phyloP scores from a whole-genome alignment of 768 basidiomycete species.

The Mycena latifolia region DNA sequence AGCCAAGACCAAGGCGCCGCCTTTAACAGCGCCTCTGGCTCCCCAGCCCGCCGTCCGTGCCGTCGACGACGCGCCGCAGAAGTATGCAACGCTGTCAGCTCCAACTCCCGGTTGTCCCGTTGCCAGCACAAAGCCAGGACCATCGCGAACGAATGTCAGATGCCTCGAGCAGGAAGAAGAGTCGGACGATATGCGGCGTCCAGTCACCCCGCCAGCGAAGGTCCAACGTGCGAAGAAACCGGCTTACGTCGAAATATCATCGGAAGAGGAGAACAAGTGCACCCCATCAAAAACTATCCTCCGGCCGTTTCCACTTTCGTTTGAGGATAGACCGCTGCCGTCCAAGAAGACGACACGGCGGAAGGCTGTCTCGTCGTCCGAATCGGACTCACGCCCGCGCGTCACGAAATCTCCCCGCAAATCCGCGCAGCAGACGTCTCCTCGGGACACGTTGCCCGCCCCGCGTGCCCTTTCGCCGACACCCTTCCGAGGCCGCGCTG shows the following conservation, averaged over 20 bases:
- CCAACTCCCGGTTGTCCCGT: conserved; percentile 16
- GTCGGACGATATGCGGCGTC: conserved; percentile 11
- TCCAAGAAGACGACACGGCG: conserved; percentile 10
- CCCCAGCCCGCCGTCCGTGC: neutral
- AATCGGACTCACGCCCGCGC: conserved; percentile 22
- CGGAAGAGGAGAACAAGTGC: conserved; percentile 13
- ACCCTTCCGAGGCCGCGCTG: neutral
- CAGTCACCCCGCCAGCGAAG: conserved; percentile 15
- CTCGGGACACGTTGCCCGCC: conserved; percentile 17
- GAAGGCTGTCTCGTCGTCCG: conserved; percentile 18
- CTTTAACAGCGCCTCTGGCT: conserved; percentile 18
- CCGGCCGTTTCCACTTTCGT: conserved; percentile 27
- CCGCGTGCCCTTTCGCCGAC: conserved; percentile 29
- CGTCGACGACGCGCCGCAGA: neutral
- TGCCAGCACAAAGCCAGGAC: neutral
- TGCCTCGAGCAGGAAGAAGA: conserved; percentile 5
- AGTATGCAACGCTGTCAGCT: conserved; percentile 15
- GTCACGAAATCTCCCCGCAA: conserved; percentile 48
- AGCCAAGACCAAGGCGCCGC: conserved; percentile 14
- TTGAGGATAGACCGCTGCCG: conserved; percentile 16
- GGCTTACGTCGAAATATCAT: conserved; percentile 4
- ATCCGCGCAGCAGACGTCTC: conserved; percentile 40
- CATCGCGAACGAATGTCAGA: neutral
- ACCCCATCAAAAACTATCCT: conserved; percentile 1
- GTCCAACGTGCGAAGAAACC: neutral